Evolutionary conservation across 78 protist genomes (phyloP).

Genomic region (Tieghemostelium lacteum): DNA sequence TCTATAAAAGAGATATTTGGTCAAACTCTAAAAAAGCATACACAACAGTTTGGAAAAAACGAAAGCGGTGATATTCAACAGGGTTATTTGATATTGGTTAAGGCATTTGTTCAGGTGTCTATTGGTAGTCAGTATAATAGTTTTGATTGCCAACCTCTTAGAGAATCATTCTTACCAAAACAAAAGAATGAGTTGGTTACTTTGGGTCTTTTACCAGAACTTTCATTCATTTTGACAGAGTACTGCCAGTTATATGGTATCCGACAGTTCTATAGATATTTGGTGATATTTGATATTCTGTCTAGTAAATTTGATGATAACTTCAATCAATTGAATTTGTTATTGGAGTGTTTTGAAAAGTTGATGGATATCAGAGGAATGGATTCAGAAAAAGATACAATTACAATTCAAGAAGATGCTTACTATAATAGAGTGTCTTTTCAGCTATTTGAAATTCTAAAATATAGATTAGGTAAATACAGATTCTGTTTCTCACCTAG

Average conservation of each 20-base stretch:
- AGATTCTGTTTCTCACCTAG: conserved; percentile 28
- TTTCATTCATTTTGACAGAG: conserved; percentile 34
- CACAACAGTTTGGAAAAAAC: neutral
- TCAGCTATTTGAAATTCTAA: conserved; percentile 15
- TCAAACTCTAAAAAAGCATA: conserved; percentile 35
- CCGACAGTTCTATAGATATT: conserved; percentile 46
- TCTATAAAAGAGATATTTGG: conserved; percentile 53
- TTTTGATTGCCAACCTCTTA: conserved; percentile 15
- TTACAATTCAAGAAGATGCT: conserved; percentile 23
- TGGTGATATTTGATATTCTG: conserved; percentile 48
- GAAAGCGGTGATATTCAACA: conserved; percentile 16
- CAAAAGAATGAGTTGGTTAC: neutral
- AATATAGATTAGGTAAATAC: conserved; percentile 31
- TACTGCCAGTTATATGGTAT: conserved; percentile 57
- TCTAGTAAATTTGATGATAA: conserved; percentile 40
- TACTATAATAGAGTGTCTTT: neutral
- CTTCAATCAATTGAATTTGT: conserved; percentile 1
- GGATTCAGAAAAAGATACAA: neutral
- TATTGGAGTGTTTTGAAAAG: conserved; percentile 18
- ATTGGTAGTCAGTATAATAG: conserved; percentile 8
- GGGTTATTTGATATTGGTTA: conserved; percentile 39
- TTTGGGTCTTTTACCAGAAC: conserved; percentile 15
- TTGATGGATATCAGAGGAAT: conserved; percentile 2
- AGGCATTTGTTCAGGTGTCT: conserved; percentile 19
- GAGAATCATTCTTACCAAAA: neutral